A percentile compares a stretch with the other conserved stretches of the same genome.
These are phyloP conservation scores for Arctostaphylos glauca DNA, from an alignment of 148 eudicot genomes.

Conservation along the genomic window DNA sequence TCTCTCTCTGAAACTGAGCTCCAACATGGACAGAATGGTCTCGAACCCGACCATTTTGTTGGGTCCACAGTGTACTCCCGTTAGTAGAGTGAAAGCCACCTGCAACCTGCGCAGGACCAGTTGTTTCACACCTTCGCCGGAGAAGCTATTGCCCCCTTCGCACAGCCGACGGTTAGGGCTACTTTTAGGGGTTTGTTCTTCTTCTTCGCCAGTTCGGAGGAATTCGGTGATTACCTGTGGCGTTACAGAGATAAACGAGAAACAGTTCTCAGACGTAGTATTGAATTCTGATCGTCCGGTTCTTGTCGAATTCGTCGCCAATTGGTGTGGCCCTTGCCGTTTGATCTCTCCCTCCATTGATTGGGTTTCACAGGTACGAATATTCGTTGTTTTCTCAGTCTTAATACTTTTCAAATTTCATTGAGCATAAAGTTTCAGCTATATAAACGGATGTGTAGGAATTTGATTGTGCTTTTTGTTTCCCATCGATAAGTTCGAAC, in stretches of 20 bases:
- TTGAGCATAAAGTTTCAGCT: not conserved
- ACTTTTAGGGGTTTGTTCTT: not conserved
- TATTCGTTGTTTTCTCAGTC: not conserved
- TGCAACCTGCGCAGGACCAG: not conserved
- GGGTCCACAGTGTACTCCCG: slow-evolving; percentile 18
- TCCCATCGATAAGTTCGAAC: not conserved
- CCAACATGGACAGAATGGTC: slow-evolving; percentile 16
- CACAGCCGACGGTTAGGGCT: not conserved
- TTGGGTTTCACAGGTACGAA: slow-evolving; percentile 36
- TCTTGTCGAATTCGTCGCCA: slow-evolving; percentile 56
- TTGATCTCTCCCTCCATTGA: slow-evolving; percentile 49
- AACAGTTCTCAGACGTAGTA: slow-evolving; percentile 39
- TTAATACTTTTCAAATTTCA: not conserved
- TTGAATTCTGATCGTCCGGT: slow-evolving; percentile 49
- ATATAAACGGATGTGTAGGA: no score
- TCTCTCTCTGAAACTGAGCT: not conserved
- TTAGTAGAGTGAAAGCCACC: slow-evolving; percentile 2
- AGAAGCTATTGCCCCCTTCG: not conserved
- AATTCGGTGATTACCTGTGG: slow-evolving; percentile 23
- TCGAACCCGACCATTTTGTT: not conserved
- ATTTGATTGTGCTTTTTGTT: no score
- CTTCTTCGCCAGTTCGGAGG: not conserved
- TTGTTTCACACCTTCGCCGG: slow-evolving; percentile 13
- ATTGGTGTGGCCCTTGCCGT: slow-evolving; percentile 68
- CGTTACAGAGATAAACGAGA: slow-evolving; percentile 40